Base-by-base conservation (phyloP, 2,329 filamentous ascomycete genomes). In the Dothiorella sarmentorum region DNA sequence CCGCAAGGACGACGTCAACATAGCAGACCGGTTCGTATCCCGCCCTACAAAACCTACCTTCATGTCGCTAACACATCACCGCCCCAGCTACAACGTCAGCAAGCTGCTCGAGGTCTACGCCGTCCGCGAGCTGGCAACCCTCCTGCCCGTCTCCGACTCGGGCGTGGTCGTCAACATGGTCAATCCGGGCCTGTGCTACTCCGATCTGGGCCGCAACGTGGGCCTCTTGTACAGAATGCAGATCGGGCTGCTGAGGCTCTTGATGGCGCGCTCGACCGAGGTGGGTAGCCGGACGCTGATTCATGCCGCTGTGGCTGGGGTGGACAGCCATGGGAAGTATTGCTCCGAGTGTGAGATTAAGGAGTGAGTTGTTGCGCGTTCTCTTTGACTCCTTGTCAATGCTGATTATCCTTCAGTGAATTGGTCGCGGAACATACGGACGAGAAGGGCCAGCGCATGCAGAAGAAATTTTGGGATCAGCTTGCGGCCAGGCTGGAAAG, bases 141-240 rank as follows among this genome's bases (percentile, higher is more conserved):
- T 60, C 15, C 56, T 61, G 17, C n/a, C 66, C 1, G 59, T 64
- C 0, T 35, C 53, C 1, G 27, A 62, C 3, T 66, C 66, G 11
- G 66, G 69, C 2, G 67, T 75, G 5, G 67, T 69, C 1, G 60
- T 74, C 29, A 71, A 72, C 38, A 60, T 59, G 18, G 60, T 72
- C 3, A 71, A 66, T n/a, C 72, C 73, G 1, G 72, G 73, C 1
- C 61, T 68, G 0, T 74, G 72, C 62, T 58, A 62, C 31, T 67
- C 61, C 38, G 62, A 67, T 38, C 52, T 71, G 9, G 63, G 68
- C 55, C 62, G 68, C 9, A 66, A 64, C 9, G 52, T 56, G 7
- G 13, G 24, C 1, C 61, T 58, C 61, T 9, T 63, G 3, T 9
- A 31, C 3, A 20, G 33, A 24, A 17, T 35, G 2, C 13, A 56